Conservation (phyloP, 2,329 filamentous ascomycete species). For the Clonostachys byssicola region DNA sequence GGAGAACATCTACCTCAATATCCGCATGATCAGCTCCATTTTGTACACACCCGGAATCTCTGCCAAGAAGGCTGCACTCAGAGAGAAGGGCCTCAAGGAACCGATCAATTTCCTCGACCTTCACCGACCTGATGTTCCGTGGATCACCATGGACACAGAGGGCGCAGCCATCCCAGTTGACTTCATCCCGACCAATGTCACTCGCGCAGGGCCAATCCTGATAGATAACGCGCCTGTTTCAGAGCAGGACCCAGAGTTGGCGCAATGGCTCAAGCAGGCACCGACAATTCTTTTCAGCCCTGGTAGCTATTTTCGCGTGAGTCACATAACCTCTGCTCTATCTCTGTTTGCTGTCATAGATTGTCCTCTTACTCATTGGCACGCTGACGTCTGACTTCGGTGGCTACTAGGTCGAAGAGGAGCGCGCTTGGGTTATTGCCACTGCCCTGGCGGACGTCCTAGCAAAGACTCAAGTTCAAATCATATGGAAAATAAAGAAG, state of each 20-base stretch:
- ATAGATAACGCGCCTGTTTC: conserved; percentile 8
- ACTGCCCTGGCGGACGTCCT: conserved; percentile 9
- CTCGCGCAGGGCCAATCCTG: conserved; percentile 12
- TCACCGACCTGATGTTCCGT: conserved; percentile 17
- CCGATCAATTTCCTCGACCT: conserved; percentile 14
- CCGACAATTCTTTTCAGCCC: conserved; percentile 18
- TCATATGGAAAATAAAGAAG: conserved; percentile 17
- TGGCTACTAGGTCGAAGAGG: conserved; percentile 4
- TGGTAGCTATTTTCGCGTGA: conserved; percentile 7
- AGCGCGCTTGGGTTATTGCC: conserved; percentile 11
- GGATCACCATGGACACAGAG: conserved; percentile 15
- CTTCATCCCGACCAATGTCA: conserved; percentile 11
- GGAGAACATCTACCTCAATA: conserved; percentile 23
- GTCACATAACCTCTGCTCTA: background rate
- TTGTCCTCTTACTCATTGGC: background rate
- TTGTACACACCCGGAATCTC: conserved; percentile 16
- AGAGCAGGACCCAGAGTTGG: conserved; percentile 16
- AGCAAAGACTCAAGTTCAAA: conserved; percentile 10
- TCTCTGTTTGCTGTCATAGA: background rate
- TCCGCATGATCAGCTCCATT: conserved; percentile 18
- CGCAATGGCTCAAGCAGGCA: conserved; percentile 9
- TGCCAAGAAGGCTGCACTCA: conserved; percentile 12
- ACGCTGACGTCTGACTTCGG: background rate
- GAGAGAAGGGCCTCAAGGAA: conserved; percentile 9
- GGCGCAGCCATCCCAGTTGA: conserved; percentile 17